Base-by-base conservation (phyloP, 192 early-diverging fungal genomes). In the Spinellus fusiger region DNA sequence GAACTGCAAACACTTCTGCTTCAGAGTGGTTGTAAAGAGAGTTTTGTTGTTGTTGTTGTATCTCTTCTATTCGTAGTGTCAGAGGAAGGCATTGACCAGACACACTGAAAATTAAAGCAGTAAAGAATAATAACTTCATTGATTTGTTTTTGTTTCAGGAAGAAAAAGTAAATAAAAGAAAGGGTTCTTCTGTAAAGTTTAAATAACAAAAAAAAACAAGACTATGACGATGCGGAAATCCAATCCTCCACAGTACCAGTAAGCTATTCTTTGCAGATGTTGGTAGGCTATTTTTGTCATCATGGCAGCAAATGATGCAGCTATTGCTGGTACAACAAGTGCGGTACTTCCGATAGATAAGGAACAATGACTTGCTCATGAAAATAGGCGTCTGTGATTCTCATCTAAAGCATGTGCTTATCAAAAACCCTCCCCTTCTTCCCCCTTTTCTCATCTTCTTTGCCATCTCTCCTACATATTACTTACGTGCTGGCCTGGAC, bases 401-500 rank as follows among this genome's bases (percentile, higher is more conserved):
- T 62, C 77, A 79, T 79, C 77, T 79, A 60, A 4, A 5, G n/a
- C n/a, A n/a, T n/a, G n/a, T n/a, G n/a, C n/a, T 59, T 8, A 35
- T 16, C 25, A 40, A 44, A 12, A 26, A 34, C 26, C 6, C 28
- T 35, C 13, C 26, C 18, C 13, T 18, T 35, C 23, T 25, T 35
- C 20, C 16, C 15, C 27, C 26, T 13, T 13, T 64, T 15, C 31
- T 13, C 22, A 38, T 54, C 15, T 22, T 47, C 23, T 10, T 29
- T 31, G 12, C 13, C 22, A 18, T 34, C 40, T 27, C 23, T 52
- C 20, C 15, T n/a, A 50, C 26, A 37, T 20, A 34, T 26, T 20
- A 15, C 56, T 76, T 69, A 85, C 84, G 65, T 85, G 84, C 48
- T 68, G 53, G 23, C 80, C 76, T 65, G 76, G 75, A 59, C 76